Evolutionary conservation across 169 alveolate genomes (phyloP), one percentile per base, ranked within the genome.

Genomic region (Cryptosporidium ryanae): DNA sequence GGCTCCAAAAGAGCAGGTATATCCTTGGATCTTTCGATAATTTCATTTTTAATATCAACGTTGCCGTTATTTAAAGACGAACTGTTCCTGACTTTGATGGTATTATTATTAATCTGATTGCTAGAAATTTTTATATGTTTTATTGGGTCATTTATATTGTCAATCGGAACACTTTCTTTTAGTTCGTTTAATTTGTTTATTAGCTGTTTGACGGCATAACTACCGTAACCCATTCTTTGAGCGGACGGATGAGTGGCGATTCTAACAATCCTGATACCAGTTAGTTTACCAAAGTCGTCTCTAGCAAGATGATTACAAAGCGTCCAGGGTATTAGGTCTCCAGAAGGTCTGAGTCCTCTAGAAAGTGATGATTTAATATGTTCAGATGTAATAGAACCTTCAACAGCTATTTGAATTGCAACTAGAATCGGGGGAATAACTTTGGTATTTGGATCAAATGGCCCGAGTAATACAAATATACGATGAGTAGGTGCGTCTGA

Each of bases 401-500:
- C 99, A 65, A 95, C 92, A 48, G 91, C 91, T 2, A 93, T 95
- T 71, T 94, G 96, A 31, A 95, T 92, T n/a, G 97, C 96, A 65
- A 94, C 92, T 90, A 92, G 82, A 66, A 92, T 83, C 50, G 94
- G 91, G 57, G 93, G 89, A 44, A 81, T 25, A 3, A 66, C 63
- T 17, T 57, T 68, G 1, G 82, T 82, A 7, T 83, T 44, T 25
- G 48, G 90, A 31, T 91, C 95, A n/a, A 94, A 71, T 61, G 96
- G 95, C 32, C 96, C 96, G 18, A 96, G 92, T 34, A 98, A 94
- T 4, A 97, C 99, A 90, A 98, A 96, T 52, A 99, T 90, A 82
- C 94, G 95, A 90, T 99, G 99, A 18, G 99, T 98, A 2, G 99
- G 99, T 3, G 99, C 99, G 90, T 99, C 99, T n/a, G 99, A 93